These are phyloP conservation scores for Lachnellula occidentalis DNA, from an alignment of 2,329 filamentous ascomycete genomes.

Conservation along the genomic window DNA sequence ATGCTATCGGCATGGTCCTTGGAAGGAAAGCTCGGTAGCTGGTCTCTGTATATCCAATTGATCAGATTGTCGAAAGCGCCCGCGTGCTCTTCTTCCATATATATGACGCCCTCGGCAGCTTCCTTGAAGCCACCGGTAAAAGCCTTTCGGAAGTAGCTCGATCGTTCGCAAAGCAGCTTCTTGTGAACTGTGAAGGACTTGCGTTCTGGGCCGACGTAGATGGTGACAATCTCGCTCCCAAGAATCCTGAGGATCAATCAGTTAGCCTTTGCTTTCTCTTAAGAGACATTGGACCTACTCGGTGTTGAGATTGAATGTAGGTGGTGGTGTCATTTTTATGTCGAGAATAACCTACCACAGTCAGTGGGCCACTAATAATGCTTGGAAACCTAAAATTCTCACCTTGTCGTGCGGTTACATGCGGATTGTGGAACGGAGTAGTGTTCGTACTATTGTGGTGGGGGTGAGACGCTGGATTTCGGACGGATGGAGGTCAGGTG, in stretches of 20 bases:
- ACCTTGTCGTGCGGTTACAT: too few relatives aligned
- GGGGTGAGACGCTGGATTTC: too few relatives aligned
- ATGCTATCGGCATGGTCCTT: background rate
- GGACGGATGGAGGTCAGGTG: too few relatives aligned
- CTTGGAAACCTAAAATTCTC: too few relatives aligned
- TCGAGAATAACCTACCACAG: too few relatives aligned
- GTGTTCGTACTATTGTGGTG: too few relatives aligned
- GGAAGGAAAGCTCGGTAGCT: background rate
- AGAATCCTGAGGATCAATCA: background rate
- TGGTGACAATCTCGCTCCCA: constrained; percentile 3
- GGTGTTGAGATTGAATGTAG: background rate
- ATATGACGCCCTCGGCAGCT: constrained; percentile 31
- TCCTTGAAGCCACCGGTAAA: constrained; percentile 7
- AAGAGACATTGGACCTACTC: background rate
- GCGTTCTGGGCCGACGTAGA: constrained; percentile 8
- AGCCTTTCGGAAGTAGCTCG: constrained; percentile 13
- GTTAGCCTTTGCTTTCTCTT: background rate
- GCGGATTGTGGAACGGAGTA: too few relatives aligned
- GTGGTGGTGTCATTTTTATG: too few relatives aligned
- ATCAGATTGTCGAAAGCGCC: background rate
- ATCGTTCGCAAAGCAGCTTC: constrained; percentile 10
- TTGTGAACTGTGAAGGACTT: constrained; percentile 13
- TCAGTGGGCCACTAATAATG: too few relatives aligned
- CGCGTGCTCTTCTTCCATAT: background rate
- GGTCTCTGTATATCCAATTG: background rate